Conservation (phyloP, 1,284 basidiomycete species). For the Omphalotus olearius region DNA sequence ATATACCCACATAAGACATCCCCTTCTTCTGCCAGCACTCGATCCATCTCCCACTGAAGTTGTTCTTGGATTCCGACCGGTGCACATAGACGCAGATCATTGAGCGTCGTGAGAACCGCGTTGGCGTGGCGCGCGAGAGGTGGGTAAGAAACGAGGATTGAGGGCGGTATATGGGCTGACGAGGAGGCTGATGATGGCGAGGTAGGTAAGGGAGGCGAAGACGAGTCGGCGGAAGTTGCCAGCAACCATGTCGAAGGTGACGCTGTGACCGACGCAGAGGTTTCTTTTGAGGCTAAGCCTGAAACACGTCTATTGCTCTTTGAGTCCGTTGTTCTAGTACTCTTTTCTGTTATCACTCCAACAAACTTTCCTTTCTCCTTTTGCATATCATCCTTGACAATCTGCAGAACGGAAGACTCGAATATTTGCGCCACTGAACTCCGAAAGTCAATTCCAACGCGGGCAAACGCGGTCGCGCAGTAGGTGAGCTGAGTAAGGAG, state of each 20-base stretch:
- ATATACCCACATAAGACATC: conserved; percentile 43
- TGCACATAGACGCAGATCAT: conserved; percentile 78
- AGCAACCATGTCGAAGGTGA: conserved; percentile 51
- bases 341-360: conserved; percentile 21
- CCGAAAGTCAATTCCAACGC: conserved; percentile 87
- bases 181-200: conserved; percentile 24
- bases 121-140: conserved; percentile 79
- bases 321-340: not conserved
- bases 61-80: conserved; percentile 55
- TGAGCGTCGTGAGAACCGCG: conserved; percentile 69
- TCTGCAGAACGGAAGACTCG: conserved; percentile 47
- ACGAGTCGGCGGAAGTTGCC: conserved; percentile 27
- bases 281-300: not conserved
- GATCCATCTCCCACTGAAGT: conserved; percentile 37
- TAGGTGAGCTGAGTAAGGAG: conserved; percentile 89
- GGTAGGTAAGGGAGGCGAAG: conserved; percentile 26
- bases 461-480: conserved; percentile 85
- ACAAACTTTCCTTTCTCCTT: conserved; percentile 19
- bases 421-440: conserved; percentile 62
- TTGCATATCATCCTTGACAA: conserved; percentile 38
- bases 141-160: conserved; percentile 68
- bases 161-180: conserved; percentile 58
- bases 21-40: conserved; percentile 42
- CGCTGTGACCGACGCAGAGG: not conserved
- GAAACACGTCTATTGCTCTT: conserved; percentile 12